Base-by-base conservation (phyloP, 2,329 filamentous ascomycete genomes). In the Coleophoma crateriformis region DNA sequence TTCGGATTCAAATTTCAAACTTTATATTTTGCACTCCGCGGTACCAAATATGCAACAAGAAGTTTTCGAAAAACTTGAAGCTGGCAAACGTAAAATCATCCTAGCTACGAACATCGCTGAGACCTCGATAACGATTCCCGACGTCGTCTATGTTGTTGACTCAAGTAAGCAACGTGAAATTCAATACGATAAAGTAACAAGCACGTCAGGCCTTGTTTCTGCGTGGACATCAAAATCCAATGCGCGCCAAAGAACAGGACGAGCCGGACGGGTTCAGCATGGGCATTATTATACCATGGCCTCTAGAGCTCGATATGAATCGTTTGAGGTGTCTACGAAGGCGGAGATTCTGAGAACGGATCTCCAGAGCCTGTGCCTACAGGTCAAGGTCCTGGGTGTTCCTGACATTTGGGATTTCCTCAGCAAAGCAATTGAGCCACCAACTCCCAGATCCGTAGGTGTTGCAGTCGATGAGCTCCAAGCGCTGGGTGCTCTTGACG, bases 91-190 rank as follows among this genome's bases (percentile, higher is more conserved):
- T 40, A 99, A 97, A 68, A 81, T 97, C 13, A 89, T 97, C 38
- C 88, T 92, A 5, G 88, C 92, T 1, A 97, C 94, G 48, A 97
- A 97, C 61, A 91, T 97, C 6, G 94, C 94, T 3, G 94, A 99
- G 67, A 97, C 94, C 0, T 97, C 92, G 3, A 96, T 97, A 64
- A 97, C 94, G 0, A 97, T 99, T 51, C 89, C 95, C 61, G 94
- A 97, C 63, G 87, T 97, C 45, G 86, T 96, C 3, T 90, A 89
- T 4, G 94, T 97, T 45, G 90, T 99, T 54, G 94, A 97, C 66
- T 92, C 87, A 12, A 92, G 94, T 22, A 85, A 89, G 50, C 90
- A 96, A 54, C 96, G 96, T 64, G 90, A 97, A 68, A 96, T 88
- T 0, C 90, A 87, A 63, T 97, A 90, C 59, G 91, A 96, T 63